Conservation (phyloP, 140 eudicot species). For the Senecio squalidus region DNA sequence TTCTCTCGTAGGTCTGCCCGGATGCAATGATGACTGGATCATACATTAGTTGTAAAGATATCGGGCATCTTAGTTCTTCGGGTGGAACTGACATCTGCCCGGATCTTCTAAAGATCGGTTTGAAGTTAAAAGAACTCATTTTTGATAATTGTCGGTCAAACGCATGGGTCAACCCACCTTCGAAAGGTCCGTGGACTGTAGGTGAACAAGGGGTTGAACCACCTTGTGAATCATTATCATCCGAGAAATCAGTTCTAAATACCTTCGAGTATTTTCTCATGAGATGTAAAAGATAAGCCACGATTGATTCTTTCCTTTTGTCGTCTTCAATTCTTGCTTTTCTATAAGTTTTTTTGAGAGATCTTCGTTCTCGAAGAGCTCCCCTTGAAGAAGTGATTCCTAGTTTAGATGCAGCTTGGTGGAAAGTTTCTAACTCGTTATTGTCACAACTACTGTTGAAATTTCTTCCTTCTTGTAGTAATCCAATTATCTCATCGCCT, state of each 20-base stretch:
- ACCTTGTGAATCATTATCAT: conserved; percentile 91
- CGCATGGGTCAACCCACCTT: conserved; percentile 46
- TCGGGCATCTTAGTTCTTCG: conserved; percentile 94
- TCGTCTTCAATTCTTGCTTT: conserved; percentile 84
- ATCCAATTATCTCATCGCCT: conserved; percentile 78
- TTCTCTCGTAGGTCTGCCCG: conserved; percentile 92
- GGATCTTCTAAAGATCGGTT: conserved; percentile 64
- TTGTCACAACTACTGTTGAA: conserved; percentile 52
- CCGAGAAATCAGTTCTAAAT: conserved; percentile 82
- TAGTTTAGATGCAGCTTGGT: conserved; percentile 80
- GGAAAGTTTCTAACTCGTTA: conserved; percentile 79
- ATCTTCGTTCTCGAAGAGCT: conserved; percentile 85
- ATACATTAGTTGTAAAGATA: conserved; percentile 90
- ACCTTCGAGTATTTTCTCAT: conserved; percentile 82
- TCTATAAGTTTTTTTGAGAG: conserved; percentile 79
- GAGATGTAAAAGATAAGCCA: conserved; percentile 77
- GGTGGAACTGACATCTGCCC: conserved; percentile 89
- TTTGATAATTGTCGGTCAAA: conserved; percentile 86
- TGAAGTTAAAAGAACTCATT: conserved; percentile 78
- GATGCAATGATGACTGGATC: conserved; percentile 97
- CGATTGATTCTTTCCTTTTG: conserved; percentile 88
- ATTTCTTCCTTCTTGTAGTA: conserved; percentile 85
- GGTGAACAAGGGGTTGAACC: conserved; percentile 99
- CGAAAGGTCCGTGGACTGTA: conserved; percentile 68
- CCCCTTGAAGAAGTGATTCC: conserved; percentile 90